A percentile compares a stretch with the other conserved stretches of the same genome.
phyloP scores from a whole-genome alignment of 148 eudicot genomes.

The Camellia sinensis region DNA sequence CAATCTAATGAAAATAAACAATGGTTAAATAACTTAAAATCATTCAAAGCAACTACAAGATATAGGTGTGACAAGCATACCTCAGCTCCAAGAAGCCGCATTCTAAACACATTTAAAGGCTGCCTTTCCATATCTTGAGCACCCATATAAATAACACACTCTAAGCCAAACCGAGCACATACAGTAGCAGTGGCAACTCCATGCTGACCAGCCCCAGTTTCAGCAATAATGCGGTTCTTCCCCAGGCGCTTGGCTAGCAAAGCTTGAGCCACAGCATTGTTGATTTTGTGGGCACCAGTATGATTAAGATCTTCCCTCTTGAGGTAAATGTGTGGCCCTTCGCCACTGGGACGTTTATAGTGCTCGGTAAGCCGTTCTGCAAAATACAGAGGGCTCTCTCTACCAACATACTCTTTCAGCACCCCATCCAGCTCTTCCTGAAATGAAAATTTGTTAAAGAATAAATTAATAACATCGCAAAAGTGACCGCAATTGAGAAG shows the following conservation, averaged over 20 bases:
- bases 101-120: constrained; percentile 82
- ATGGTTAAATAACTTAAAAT: too few species aligned
- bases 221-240: constrained; percentile 91
- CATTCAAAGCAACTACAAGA: neutral
- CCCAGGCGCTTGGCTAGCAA: constrained; percentile 87
- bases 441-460: constrained; percentile 12
- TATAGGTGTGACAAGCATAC: constrained; percentile 33
- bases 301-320: constrained; percentile 97
- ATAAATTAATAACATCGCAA: constrained; percentile 2
- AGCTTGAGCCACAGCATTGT: constrained; percentile 97
- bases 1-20: too few species aligned
- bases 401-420: constrained; percentile 88
- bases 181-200: constrained; percentile 99
- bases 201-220: constrained; percentile 99
- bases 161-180: constrained; percentile 93
- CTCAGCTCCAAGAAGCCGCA: constrained; percentile 99
- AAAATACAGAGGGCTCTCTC: constrained; percentile 91
- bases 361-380: constrained; percentile 93
- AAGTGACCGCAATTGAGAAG: neutral
- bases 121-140: constrained; percentile 99
- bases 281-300: constrained; percentile 91
- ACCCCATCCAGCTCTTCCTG: constrained; percentile 85
- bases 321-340: constrained; percentile 81
- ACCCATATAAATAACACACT: constrained; percentile 90
- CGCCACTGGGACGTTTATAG: constrained; percentile 74